Evolutionary conservation across 306 rosid species (phyloP).

Genomic region (Senna siamea): DNA sequence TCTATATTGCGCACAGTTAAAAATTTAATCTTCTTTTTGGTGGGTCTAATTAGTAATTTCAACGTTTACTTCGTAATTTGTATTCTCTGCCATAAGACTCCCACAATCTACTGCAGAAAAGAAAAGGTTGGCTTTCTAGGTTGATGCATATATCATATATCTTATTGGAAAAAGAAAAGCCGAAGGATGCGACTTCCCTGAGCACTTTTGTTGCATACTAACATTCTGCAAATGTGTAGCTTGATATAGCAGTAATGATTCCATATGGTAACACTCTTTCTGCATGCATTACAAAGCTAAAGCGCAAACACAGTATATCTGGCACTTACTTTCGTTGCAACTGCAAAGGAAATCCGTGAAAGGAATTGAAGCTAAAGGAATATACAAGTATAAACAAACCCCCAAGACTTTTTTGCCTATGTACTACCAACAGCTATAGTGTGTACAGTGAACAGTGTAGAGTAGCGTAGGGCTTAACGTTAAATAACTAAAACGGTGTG

Average conservation of each 20-base stretch:
- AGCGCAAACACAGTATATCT: not conserved
- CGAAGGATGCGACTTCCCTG: not conserved
- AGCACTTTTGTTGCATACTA: not conserved
- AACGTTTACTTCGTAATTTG: too few relatives aligned
- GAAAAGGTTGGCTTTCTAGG: too few relatives aligned
- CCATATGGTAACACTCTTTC: not conserved
- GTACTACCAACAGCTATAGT: not conserved
- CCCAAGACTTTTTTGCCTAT: not conserved
- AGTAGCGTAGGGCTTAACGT: not conserved
- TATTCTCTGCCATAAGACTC: too few relatives aligned
- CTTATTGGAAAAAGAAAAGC: not conserved
- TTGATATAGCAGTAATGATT: not conserved
- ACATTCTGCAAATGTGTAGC: not conserved
- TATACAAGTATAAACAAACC: not conserved
- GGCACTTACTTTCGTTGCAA: slow-evolving; percentile 20
- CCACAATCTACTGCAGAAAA: too few relatives aligned
- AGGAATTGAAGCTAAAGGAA: slow-evolving; percentile 25
- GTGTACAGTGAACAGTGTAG: not conserved
- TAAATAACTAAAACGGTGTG: slow-evolving; percentile 34
- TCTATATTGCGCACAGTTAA: too few relatives aligned
- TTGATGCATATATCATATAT: too few relatives aligned
- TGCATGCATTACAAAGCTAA: not conserved
- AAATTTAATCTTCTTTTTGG: too few relatives aligned
- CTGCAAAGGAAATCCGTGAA: slow-evolving; percentile 25
- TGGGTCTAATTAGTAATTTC: too few relatives aligned